Conservation (phyloP, 176 grass and related monocot genomes). For the Canna indica region DNA sequence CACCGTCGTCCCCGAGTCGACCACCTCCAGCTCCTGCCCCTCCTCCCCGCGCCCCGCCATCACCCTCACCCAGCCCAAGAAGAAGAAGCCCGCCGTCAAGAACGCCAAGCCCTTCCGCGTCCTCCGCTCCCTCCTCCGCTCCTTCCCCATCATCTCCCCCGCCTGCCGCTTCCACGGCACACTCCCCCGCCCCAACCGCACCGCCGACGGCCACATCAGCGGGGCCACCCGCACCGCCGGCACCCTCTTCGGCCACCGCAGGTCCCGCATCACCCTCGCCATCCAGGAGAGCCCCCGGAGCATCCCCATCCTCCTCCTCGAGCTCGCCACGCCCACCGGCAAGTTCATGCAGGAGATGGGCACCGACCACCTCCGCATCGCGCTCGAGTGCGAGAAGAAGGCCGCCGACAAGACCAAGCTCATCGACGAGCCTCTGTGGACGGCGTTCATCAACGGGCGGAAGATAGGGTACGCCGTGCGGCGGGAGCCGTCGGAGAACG, state of each 20-base stretch:
- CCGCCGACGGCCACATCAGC: conserved; percentile 46
- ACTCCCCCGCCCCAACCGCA: conserved; percentile 25
- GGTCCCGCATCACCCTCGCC: conserved; percentile 66
- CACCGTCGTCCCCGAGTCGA: conserved; percentile 14
- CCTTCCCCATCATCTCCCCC: conserved; percentile 60
- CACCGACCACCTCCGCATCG: conserved; percentile 66
- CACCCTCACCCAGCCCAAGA: conserved; percentile 46
- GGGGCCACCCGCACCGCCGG: conserved; percentile 65
- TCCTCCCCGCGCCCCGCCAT: conserved; percentile 42
- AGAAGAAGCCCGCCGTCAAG: conserved; percentile 32
- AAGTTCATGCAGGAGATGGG: conserved; percentile 99
- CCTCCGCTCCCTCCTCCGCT: conserved; percentile 70
- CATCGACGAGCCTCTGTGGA: conserved; percentile 83
- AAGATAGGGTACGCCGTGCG: conserved; percentile 76
- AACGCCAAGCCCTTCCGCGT: conserved; percentile 46
- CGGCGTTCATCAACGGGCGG: conserved; percentile 74
- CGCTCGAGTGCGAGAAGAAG: conserved; percentile 85
- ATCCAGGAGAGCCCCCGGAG: conserved; percentile 78
- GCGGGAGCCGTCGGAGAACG: conserved; percentile 59
- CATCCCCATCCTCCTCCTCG: conserved; percentile 74
- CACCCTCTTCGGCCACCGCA: conserved; percentile 80
- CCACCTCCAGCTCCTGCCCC: conserved; percentile 32
- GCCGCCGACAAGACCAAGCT: conserved; percentile 33
- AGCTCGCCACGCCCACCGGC: conserved; percentile 71
- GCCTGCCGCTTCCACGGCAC: conserved; percentile 57